phyloP scores from a whole-genome alignment of 2,329 filamentous ascomycete genomes.

The Apiospora aurea region DNA sequence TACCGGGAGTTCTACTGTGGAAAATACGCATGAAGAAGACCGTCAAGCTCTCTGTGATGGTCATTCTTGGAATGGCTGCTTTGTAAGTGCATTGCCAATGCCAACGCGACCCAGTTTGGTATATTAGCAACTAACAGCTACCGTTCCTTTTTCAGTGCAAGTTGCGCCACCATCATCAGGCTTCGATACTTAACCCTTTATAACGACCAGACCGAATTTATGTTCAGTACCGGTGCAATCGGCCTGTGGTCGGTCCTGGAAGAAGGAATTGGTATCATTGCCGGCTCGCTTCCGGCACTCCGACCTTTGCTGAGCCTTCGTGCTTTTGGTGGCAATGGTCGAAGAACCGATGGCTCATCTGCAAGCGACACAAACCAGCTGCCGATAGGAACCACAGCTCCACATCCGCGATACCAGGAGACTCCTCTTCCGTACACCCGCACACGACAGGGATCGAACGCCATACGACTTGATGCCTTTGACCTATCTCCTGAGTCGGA shows the following conservation, averaged over 20 bases:
- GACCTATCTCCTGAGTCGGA: neutral
- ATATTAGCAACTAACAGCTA: conserved; percentile 23
- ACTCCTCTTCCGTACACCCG: neutral
- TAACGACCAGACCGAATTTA: conserved; percentile 47
- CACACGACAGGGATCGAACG: neutral
- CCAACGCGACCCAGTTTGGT: neutral
- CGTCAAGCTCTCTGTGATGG: conserved; percentile 53
- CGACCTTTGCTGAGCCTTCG: conserved; percentile 49
- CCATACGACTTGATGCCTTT: neutral
- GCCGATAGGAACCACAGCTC: neutral
- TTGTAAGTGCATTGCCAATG: conserved; percentile 41
- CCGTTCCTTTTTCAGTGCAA: conserved; percentile 35
- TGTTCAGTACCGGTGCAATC: conserved; percentile 49
- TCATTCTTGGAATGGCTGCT: conserved; percentile 52
- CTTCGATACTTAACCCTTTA: conserved; percentile 51
- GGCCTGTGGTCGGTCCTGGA: conserved; percentile 56
- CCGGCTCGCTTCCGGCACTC: conserved; percentile 54
- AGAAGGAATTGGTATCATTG: conserved; percentile 56
- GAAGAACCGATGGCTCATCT: neutral
- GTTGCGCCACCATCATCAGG: conserved; percentile 49
- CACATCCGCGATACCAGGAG: neutral
- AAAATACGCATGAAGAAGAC: conserved; percentile 51
- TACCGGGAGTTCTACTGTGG: conserved; percentile 49
- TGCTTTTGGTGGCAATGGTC: conserved; percentile 31
- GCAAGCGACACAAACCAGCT: neutral